Conservation (phyloP, 169 alveolate genomes). For the Plasmodium knowlesi region DNA sequence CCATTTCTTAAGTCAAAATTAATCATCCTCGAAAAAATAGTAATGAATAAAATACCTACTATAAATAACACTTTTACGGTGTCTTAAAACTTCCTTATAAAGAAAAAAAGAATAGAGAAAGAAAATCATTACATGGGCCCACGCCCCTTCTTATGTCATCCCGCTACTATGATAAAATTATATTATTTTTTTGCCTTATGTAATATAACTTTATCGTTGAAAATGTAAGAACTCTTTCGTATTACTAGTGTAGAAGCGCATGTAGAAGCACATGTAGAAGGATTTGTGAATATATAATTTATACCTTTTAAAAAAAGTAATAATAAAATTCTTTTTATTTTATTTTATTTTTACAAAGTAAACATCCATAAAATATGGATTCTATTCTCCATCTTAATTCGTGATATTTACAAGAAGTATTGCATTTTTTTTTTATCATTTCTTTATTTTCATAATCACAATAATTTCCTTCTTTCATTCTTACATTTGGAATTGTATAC, state of each 20-base stretch:
- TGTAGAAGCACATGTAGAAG: too few relatives aligned
- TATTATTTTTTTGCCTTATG: not conserved
- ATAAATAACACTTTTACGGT: not conserved
- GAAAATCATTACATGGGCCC: not conserved
- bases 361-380: too few relatives aligned
- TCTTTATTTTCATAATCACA: too few relatives aligned
- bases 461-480: too few relatives aligned
- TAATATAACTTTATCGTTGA: not conserved
- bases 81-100: not conserved
- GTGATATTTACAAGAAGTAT: too few relatives aligned
- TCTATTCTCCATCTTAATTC: too few relatives aligned
- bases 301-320: not conserved
- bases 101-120: not conserved
- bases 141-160: not conserved
- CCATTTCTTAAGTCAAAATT: not conserved
- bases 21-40: not conserved
- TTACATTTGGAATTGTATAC: too few relatives aligned
- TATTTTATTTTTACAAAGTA: too few relatives aligned
- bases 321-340: too few relatives aligned
- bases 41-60: not conserved
- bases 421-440: too few relatives aligned
- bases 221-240: not conserved
- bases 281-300: not conserved
- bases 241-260: not conserved
- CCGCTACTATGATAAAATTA: not conserved